Evolutionary conservation across 2,329 filamentous ascomycete species (phyloP), one percentile per base, ranked within the genome.

Genomic region (Penicillium sp.): DNA sequence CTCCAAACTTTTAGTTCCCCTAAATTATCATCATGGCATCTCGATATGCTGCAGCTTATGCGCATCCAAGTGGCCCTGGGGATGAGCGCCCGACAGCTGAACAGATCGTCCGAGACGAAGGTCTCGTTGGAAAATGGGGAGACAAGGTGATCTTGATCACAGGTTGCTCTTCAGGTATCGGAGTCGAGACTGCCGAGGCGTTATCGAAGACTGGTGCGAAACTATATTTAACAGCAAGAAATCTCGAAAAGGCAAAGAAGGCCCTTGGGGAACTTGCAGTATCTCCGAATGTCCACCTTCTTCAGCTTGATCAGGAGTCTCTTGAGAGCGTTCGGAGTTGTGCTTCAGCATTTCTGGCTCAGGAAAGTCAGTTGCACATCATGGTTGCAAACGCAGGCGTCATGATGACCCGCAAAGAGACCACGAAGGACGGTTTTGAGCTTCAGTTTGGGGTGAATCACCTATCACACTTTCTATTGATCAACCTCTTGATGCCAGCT

Each of bases 171-270:
- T 67, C 73, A 7, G 77, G 76, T 1, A 61, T 79, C 15, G 78
- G 78, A 7, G 54, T 74, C 20, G 73, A 79, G 51, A 78, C 75
- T 4, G 74, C 69, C 1, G 67, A 69, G 12, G 78, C 78, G 1
- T 66, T 82, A 23, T 61, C 68, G 10, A 61, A 68, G 13, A 64
- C 56, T 9, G 59, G 53, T 7, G 73, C 73, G 0, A 69, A 54
- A 2, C 49, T 78, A 9, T 74, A 68, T 46, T 53, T 71, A 0
- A 68, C 70, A 1, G 74, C 66, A 0, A 63, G 75, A 1, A 60
- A 75, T 45, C 36, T 72, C 1, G 52, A 54, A 7, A 75, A 73
- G 46, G 71, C 66, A 17, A 68, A 67, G 55, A 13, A 5, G 5
- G 73, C 60, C 9, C 58, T 63, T 26, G 55, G 55, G 4, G 67